These are phyloP conservation scores for Neurospora sp. DNA, from an alignment of 495 filamentous ascomycete genomes.

Conservation along the genomic window DNA sequence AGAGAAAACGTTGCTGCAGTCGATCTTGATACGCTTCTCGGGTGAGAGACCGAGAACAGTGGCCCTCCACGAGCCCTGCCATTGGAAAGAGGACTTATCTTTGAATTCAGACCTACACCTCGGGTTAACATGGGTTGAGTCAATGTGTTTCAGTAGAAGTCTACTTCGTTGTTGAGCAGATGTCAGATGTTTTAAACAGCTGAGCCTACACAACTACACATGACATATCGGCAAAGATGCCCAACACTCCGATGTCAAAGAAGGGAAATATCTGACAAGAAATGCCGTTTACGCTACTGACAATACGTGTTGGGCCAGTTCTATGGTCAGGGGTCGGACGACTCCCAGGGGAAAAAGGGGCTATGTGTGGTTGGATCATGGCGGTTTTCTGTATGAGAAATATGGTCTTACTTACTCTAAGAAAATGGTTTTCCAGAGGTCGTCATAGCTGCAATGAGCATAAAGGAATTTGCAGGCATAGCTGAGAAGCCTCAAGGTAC, in stretches of 20 bases:
- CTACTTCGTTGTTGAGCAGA: not conserved
- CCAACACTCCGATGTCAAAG: not conserved
- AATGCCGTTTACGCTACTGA: not conserved
- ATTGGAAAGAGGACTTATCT: constrained; percentile 42
- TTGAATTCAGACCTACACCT: constrained; percentile 12
- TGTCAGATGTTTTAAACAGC: not conserved
- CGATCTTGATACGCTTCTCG: constrained; percentile 40
- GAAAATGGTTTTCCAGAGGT: constrained; percentile 84
- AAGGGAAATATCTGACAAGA: not conserved
- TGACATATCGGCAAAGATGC: not conserved
- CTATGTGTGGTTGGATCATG: not conserved
- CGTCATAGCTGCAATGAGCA: constrained; percentile 76
- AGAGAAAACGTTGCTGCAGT: constrained; percentile 77
- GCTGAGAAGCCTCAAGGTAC: constrained; percentile 55
- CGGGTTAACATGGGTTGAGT: constrained; percentile 4
- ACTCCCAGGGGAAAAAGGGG: not conserved
- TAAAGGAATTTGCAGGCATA: constrained; percentile 81
- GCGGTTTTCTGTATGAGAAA: not conserved
- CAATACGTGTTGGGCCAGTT: not conserved
- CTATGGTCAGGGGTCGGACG: not conserved
- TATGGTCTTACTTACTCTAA: constrained; percentile 58
- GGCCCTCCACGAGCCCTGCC: constrained; percentile 81
- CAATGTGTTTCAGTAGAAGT: not conserved
- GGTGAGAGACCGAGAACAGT: constrained; percentile 60
- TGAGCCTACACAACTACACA: not conserved